phyloP scores from a whole-genome alignment of 1,284 basidiomycete species.

The Neolentinus lepideus region DNA sequence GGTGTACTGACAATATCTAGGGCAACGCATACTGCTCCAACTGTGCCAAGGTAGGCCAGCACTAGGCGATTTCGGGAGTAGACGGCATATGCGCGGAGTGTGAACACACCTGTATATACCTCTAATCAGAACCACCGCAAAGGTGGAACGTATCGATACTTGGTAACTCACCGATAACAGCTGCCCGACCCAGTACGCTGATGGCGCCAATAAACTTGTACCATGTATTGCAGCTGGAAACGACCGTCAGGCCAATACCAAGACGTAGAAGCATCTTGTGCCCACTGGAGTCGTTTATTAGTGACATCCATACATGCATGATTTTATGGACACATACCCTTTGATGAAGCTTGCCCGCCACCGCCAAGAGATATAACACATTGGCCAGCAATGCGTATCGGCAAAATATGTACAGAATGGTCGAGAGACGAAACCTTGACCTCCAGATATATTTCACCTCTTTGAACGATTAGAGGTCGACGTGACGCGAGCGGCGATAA shows the following conservation, averaged over 20 bases:
- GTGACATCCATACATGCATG: not conserved
- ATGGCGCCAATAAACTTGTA: conserved; percentile 22
- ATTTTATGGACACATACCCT: conserved; percentile 11
- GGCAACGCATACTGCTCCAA: conserved; percentile 20
- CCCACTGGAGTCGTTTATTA: not conserved
- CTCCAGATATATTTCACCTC: conserved; percentile 28
- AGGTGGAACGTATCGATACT: not conserved
- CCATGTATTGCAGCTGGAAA: conserved; percentile 22
- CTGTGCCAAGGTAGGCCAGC: conserved; percentile 16
- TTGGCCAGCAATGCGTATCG: conserved; percentile 28
- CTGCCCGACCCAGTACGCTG: conserved; percentile 24
- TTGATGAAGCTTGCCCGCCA: conserved; percentile 16
- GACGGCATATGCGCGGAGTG: conserved; percentile 24
- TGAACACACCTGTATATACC: conserved; percentile 20
- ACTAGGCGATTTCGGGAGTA: conserved; percentile 19
- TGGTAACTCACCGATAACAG: conserved; percentile 22
- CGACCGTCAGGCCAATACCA: not conserved
- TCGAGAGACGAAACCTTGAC: conserved; percentile 20
- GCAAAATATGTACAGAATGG: conserved; percentile 26
- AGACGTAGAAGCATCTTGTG: not conserved
- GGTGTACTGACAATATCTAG: conserved; percentile 22
- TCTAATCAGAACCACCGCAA: not conserved
- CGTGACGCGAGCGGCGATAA: not conserved
- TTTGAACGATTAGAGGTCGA: conserved; percentile 2
- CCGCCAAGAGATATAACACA: conserved; percentile 23